Evolutionary conservation across 129 eudicot species (phyloP), one percentile per base, ranked within the genome.

Genomic region (Flaveria bidentis): DNA sequence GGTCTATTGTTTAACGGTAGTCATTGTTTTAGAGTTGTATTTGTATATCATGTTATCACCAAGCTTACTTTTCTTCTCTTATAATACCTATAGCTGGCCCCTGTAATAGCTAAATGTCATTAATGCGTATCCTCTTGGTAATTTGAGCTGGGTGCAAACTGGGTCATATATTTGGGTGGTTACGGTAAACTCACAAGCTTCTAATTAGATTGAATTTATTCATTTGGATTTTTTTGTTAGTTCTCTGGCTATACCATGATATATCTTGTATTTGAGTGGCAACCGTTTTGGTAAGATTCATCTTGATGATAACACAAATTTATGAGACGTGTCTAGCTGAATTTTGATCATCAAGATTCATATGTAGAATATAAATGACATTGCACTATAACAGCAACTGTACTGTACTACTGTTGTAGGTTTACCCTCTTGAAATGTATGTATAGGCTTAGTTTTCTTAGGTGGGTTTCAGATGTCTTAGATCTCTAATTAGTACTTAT

Each of bases 231-330:
- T 23, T 68, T 45, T 45, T 68, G 41, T 22, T 22, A 58, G 65
- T 22, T 58, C 65, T 10, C 41, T 68, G 56, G 73, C 57, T 68
- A 68, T 45, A 20, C 39, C 46, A 68, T 55, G 56, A 68, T 68
- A 18, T 45, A 22, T 23, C 17, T 23, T 68, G 17, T 68, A 68
- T 68, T 20, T 17, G 55, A 44, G 73, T 42, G 49, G 9, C 33
- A 44, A 10, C 17, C 18, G 55, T 68, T 68, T 11, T 45, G 56
- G 73, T 22, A 68, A 44, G 41, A 45, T 45, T 20, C 56, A 20
- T 45, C 17, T 68, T 49, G 53, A 49, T 49, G 55, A 44, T 44
- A 68, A n/a, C 52, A 41, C 53, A 44, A 44, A 20, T 17, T 68
- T 42, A 68, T n/a, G 33, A 22, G 55, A 68, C 45, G 30, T 44